Base-by-base conservation (phyloP, 116 monocot genomes). In the Zostera marina region DNA sequence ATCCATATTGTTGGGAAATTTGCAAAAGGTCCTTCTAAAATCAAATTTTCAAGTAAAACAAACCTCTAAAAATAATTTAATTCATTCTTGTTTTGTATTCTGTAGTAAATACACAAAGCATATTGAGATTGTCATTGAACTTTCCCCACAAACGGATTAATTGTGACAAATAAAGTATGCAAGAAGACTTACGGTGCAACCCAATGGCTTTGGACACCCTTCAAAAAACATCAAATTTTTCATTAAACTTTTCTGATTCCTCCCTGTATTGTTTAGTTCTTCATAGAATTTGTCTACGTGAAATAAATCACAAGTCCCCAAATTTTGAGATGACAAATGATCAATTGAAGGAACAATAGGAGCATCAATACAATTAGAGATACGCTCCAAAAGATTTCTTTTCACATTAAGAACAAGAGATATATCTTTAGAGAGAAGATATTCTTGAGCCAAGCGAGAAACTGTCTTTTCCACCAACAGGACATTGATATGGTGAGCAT, bases 401-500 rank as follows among this genome's bases (percentile, higher is more conserved):
- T 88, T 96, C 59, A 88, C 72, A 68, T 96, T 96, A 12, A 96
- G 70, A 65, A 85, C 89, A 53, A 96, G 80, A 41, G 96, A 96
- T 56, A 96, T 85, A 46, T 76, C 70, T 62, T 76, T 88, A 13
- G 77, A 74, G 58, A 96, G 88, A 66, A 96, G 85, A 66, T 68
- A 76, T 23, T 96, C 96, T 62, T 96, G 96, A 1, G 96, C 96
- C 73, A 72, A 82, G 48, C 89, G 85, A 44, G 96, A 82, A 41
- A 96, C 96, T 41, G 96, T 70, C 66, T 88, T 88, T 62, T 96
- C 96, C 21, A 96, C 96, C 26, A 96, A 66, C 59, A 96, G 76
- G 12, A 88, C 64, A 68, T 77, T 73, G 8, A 89, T 85, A 41
- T 79, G 52, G 63, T 96, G 78, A 65, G 84, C 77, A 69, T 58